These are phyloP conservation scores for Xylaria flabelliformis DNA, from an alignment of 495 filamentous ascomycete genomes.

Conservation along the genomic window DNA sequence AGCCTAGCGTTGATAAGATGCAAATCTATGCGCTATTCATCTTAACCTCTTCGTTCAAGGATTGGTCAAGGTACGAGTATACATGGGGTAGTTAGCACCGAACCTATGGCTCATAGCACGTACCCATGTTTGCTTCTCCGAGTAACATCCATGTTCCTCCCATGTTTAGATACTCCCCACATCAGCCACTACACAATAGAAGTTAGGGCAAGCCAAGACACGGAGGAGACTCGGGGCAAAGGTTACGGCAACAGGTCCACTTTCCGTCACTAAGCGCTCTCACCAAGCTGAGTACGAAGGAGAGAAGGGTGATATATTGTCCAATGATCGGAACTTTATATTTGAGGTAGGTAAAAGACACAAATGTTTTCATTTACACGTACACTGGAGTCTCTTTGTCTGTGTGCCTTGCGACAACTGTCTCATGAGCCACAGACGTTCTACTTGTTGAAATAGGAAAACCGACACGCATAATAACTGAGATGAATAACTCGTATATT, in stretches of 20 bases:
- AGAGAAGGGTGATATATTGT: not conserved
- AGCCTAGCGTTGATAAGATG: no score
- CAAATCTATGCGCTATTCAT: no score
- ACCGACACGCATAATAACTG: no score
- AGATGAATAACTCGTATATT: not conserved
- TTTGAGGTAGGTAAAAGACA: not conserved
- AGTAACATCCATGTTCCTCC: not conserved
- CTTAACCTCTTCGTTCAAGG: not conserved
- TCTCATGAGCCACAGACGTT: not conserved
- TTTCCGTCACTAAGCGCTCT: not conserved
- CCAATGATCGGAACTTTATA: not conserved
- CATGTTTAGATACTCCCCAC: constrained; percentile 9
- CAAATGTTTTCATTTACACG: no score
- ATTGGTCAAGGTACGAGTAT: not conserved
- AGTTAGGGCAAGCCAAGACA: not conserved
- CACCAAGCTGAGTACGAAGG: not conserved
- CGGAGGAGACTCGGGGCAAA: not conserved
- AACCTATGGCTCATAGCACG: not conserved
- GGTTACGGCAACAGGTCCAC: not conserved
- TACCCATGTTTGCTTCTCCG: not conserved
- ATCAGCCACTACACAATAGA: not conserved
- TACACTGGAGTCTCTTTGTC: no score
- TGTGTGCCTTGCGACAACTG: no score
- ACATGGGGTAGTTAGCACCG: constrained; percentile 2
- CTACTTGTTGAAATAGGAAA: not conserved